Conservation (phyloP, 768 basidiomycete species). For the Filobasidium floriforme region DNA sequence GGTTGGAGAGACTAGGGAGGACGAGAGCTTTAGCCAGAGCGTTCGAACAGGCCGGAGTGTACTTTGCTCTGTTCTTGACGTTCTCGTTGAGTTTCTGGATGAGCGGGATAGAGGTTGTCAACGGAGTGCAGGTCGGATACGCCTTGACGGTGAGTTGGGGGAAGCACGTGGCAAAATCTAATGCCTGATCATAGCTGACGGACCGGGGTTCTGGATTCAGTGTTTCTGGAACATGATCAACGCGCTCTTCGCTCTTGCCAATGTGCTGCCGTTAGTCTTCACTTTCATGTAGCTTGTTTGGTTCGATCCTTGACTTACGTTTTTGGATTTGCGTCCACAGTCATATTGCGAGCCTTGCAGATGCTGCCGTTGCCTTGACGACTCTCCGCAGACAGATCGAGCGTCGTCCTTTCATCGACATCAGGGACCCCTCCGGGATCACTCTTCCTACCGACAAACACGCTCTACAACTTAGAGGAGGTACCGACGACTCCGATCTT, state of each 20-base stretch:
- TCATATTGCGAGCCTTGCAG: constrained; percentile 34
- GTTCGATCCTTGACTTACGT: too few relatives aligned
- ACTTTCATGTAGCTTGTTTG: too few relatives aligned
- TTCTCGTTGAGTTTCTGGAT: constrained; percentile 37
- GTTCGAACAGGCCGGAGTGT: constrained; percentile 28
- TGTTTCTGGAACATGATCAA: constrained; percentile 6
- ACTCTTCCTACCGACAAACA: constrained; percentile 16
- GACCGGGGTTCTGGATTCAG: constrained; percentile 28
- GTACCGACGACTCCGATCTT: constrained; percentile 10
- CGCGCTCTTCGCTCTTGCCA: constrained; percentile 31
- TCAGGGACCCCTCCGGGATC: constrained; percentile 30
- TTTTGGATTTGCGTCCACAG: too few relatives aligned
- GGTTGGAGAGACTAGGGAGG: constrained; percentile 22
- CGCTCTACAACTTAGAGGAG: neutral
- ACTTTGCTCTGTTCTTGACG: constrained; percentile 30
- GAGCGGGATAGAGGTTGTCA: constrained; percentile 31
- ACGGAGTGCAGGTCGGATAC: constrained; percentile 29
- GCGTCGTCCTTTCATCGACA: constrained; percentile 37
- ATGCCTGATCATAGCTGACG: neutral
- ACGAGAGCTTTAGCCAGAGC: constrained; percentile 26
- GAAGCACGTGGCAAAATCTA: neutral
- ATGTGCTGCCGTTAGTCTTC: constrained; percentile 27
- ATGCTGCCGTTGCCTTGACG: constrained; percentile 28
- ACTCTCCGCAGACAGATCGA: constrained; percentile 38
- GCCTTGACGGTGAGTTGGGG: constrained; percentile 31